A percentile compares a stretch with the other conserved stretches of the same genome.
Evolutionary conservation across 2,329 filamentous ascomycete genomes (phyloP).

Genomic region (Fusarium devonianum): DNA sequence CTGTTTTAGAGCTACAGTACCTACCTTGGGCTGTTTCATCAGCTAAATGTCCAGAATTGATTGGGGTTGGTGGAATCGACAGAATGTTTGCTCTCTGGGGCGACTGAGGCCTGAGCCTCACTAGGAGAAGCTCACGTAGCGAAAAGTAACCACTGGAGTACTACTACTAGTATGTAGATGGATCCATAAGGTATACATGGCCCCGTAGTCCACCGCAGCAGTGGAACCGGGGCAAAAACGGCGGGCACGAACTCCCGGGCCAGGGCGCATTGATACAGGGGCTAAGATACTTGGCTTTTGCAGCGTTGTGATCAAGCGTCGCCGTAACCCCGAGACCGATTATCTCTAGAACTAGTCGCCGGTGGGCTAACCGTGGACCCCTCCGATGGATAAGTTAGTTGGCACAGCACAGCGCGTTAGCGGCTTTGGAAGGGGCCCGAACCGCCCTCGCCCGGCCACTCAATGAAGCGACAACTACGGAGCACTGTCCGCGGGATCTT

Average conservation of each 20-base stretch:
- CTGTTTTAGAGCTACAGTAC: not conserved
- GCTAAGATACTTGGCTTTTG: not conserved
- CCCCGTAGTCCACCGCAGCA: not conserved
- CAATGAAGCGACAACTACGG: conserved; percentile 14
- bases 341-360: not conserved
- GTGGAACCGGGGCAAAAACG: conserved; percentile 7
- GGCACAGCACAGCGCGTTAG: no score
- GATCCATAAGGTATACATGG: not conserved
- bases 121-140: not conserved
- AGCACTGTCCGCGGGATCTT: conserved; percentile 27
- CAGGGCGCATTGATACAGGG: not conserved
- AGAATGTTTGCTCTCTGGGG: conserved; percentile 25
- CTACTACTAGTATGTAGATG: no score
- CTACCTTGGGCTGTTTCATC: conserved; percentile 5
- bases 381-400: no score
- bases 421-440: no score
- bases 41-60: no score
- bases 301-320: not conserved
- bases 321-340: not conserved
- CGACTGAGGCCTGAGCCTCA: conserved; percentile 27
- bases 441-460: no score
- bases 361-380: no score
- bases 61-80: conserved; percentile 17
- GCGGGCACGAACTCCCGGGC: not conserved
- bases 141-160: no score